Conservation (phyloP, 2,329 filamentous ascomycete genomes). For the Alternaria triticimaculans region DNA sequence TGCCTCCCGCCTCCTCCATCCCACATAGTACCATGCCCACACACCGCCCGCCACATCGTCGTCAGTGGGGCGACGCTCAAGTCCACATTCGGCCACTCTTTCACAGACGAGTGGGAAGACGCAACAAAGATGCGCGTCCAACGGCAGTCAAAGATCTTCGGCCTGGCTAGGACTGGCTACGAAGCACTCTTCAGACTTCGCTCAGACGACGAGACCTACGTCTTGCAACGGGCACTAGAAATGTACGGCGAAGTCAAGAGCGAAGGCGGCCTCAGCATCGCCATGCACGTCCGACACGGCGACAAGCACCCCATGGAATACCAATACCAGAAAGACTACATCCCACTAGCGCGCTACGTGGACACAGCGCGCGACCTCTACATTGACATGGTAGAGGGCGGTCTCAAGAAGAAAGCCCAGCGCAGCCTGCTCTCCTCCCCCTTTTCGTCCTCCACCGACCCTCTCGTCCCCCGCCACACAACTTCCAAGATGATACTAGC, state of each 20-base stretch:
- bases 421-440: conserved; percentile 10
- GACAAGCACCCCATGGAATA: conserved; percentile 79
- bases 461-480: conserved; percentile 34
- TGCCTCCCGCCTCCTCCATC: conserved; percentile 76
- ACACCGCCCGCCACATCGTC: conserved; percentile 75
- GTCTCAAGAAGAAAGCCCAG: neutral
- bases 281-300: conserved; percentile 80
- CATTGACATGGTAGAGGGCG: conserved; percentile 53
- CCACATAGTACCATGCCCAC: conserved; percentile 81
- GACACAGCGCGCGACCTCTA: conserved; percentile 63
- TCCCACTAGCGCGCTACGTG: conserved; percentile 74
- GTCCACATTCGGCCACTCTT: conserved; percentile 67
- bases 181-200: conserved; percentile 75
- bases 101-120: conserved; percentile 62
- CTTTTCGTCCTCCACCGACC: conserved; percentile 18
- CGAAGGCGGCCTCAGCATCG: conserved; percentile 65
- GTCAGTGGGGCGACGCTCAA: conserved; percentile 72
- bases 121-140: conserved; percentile 58
- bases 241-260: conserved; percentile 58
- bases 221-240: conserved; percentile 63
- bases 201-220: conserved; percentile 69
- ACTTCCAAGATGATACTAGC: conserved; percentile 66
- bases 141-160: conserved; percentile 68
- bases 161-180: conserved; percentile 72
- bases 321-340: conserved; percentile 78